phyloP scores from a whole-genome alignment of 257 asterid genomes.

The Solanum piurae region DNA sequence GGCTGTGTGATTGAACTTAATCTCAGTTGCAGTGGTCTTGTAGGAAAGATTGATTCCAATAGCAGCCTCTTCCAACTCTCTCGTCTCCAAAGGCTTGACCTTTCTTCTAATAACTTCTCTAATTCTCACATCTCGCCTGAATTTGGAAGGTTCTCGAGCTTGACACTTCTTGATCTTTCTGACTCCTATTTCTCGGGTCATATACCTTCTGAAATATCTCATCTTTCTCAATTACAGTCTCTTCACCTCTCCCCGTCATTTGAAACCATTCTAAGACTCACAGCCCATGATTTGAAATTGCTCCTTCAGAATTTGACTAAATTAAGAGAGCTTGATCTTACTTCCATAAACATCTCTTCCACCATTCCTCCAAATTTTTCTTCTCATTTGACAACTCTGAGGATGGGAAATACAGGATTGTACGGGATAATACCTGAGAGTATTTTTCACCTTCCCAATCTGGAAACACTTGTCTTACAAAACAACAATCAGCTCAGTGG shows the following conservation, averaged over 20 bases:
- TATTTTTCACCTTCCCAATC: not conserved
- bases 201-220: slow-evolving; percentile 2
- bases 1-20: slow-evolving; percentile 11
- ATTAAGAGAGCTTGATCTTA: not conserved
- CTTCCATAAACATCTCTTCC: not conserved
- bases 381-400: not conserved
- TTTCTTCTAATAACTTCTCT: slow-evolving; percentile 11
- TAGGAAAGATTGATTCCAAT: not conserved
- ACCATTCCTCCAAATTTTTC: not conserved
- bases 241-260: not conserved
- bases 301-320: not conserved
- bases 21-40: slow-evolving; percentile 9
- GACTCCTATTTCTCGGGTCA: slow-evolving; percentile 9
- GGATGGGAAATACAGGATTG: not conserved
- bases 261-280: not conserved
- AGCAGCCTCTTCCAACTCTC: slow-evolving; percentile 8
- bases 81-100: slow-evolving; percentile 1
- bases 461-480: not conserved
- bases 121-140: not conserved
- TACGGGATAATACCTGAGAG: not conserved
- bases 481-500: slow-evolving; percentile 1
- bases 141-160: not conserved
- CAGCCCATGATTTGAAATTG: not conserved
- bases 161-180: slow-evolving; percentile 11
- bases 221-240: not conserved